Evolutionary conservation across 345 rosid genomes (phyloP).

Genomic region (Hibiscus trionum): DNA sequence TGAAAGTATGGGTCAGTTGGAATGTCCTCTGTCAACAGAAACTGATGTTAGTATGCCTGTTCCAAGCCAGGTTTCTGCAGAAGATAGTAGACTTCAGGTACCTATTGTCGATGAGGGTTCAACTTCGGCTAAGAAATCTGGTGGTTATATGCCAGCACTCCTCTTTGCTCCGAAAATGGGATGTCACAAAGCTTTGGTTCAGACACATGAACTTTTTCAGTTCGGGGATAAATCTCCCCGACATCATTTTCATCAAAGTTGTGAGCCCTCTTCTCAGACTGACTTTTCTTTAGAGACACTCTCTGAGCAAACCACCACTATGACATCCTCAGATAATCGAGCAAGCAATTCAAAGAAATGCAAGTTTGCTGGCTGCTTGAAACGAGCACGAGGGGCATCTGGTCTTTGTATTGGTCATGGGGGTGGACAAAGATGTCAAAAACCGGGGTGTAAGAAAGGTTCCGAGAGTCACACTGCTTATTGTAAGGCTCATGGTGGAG

Average conservation of each 20-base stretch:
- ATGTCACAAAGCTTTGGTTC: constrained; percentile 23
- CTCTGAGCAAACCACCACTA: constrained; percentile 49
- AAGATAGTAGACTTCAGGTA: constrained; percentile 28
- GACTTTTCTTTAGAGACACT: constrained; percentile 43
- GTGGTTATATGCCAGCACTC: constrained; percentile 86
- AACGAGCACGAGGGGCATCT: constrained; percentile 87
- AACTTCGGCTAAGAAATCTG: constrained; percentile 82
- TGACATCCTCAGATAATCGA: constrained; percentile 45
- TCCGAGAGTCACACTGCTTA: constrained; percentile 87
- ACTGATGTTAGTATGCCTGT: constrained; percentile 22
- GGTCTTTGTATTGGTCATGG: constrained; percentile 96
- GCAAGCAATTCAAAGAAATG: constrained; percentile 54
- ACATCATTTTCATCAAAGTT: constrained; percentile 33
- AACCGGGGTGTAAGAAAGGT: constrained; percentile 78
- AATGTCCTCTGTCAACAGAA: constrained; percentile 41
- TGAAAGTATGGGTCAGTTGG: constrained; percentile 36
- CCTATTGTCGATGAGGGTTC: constrained; percentile 88
- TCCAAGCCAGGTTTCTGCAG: constrained; percentile 22
- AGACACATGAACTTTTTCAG: constrained; percentile 36
- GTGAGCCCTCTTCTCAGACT: constrained; percentile 42
- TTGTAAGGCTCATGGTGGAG: constrained; percentile 95
- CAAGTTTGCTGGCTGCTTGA: constrained; percentile 61
- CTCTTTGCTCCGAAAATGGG: constrained; percentile 60
- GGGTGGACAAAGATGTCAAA: constrained; percentile 94
- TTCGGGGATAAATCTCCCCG: constrained; percentile 30